These are phyloP conservation scores for Chrysoporthe deuterocubensis DNA, from an alignment of 2,329 filamentous ascomycete genomes.

Conservation along the genomic window DNA sequence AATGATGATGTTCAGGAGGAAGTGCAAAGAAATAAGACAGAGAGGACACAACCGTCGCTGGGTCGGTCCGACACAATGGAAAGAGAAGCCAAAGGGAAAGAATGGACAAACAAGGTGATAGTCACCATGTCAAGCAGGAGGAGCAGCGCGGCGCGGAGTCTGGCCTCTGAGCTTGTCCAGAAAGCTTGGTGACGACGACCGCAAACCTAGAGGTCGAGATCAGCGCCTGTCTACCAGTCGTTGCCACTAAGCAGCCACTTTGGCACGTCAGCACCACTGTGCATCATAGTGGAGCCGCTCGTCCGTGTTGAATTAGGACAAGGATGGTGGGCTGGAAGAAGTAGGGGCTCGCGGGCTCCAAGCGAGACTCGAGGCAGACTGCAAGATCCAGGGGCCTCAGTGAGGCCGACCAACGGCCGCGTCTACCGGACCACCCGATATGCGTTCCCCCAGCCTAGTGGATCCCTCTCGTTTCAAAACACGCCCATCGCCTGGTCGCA, in stretches of 20 bases:
- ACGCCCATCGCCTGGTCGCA: neutral
- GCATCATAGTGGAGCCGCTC: conserved; percentile 11
- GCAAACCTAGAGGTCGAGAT: neutral
- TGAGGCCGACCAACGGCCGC: neutral
- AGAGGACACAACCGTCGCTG: neutral
- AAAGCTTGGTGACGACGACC: neutral
- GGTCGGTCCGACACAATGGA: neutral
- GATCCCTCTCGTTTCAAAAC: conserved; percentile 16
- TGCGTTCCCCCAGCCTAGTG: conserved; percentile 6
- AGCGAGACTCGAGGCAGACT: conserved; percentile 7
- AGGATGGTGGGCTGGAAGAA: neutral
- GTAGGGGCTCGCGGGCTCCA: neutral
- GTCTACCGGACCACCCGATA: conserved; percentile 2
- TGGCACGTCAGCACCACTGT: conserved; percentile 7
- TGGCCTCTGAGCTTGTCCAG: neutral
- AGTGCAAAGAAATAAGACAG: conserved; percentile 4
- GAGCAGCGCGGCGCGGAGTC: neutral
- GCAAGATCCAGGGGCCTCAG: conserved; percentile 4
- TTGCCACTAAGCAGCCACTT: conserved; percentile 4
- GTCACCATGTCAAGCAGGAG: neutral
- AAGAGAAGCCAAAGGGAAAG: conserved; percentile 1
- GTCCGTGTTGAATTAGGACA: conserved; percentile 4
- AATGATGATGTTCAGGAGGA: conserved; percentile 28
- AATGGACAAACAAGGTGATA: neutral
- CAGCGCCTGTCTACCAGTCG: conserved; percentile 5